A percentile compares a stretch with the other conserved stretches of the same genome.
phyloP scores from a whole-genome alignment of 2,329 filamentous ascomycete species.

The Emydomyces testavorans region DNA sequence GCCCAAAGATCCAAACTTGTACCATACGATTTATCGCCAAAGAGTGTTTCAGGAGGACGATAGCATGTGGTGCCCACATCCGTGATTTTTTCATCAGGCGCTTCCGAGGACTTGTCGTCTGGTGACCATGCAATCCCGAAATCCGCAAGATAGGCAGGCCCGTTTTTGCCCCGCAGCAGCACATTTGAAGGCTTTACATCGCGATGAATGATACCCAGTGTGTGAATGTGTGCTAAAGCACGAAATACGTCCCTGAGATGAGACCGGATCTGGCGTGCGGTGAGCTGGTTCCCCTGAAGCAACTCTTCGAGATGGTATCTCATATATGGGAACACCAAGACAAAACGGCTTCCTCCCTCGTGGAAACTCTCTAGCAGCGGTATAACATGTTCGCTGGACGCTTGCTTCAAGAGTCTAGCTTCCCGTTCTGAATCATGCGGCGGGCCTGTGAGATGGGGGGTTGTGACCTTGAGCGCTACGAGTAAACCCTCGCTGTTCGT shows the following conservation, averaged over 20 bases:
- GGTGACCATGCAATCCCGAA: conserved; percentile 87
- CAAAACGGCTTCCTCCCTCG: conserved; percentile 57
- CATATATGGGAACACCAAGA: conserved; percentile 78
- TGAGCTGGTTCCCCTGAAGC: conserved; percentile 41
- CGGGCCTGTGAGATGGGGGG: conserved; percentile 56
- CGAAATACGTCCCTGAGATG: conserved; percentile 58
- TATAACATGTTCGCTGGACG: conserved; percentile 51
- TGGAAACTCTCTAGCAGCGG: conserved; percentile 60
- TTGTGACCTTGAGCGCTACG: conserved; percentile 77
- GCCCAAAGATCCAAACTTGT: conserved; percentile 78
- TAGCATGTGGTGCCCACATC: conserved; percentile 92
- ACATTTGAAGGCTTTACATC: conserved; percentile 92
- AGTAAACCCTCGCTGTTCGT: conserved; percentile 33
- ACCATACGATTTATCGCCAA: conserved; percentile 65
- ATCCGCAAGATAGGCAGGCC: conserved; percentile 71
- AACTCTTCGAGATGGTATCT: conserved; percentile 60
- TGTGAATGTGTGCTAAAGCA: conserved; percentile 61
- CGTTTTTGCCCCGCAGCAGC: conserved; percentile 54
- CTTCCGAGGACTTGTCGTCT: conserved; percentile 47
- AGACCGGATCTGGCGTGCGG: conserved; percentile 31
- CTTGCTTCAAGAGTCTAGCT: conserved; percentile 55
- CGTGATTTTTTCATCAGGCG: conserved; percentile 59
- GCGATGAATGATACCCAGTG: conserved; percentile 69
- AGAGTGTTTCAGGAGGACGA: conserved; percentile 78
- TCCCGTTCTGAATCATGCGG: conserved; percentile 79